Percentiles rank a stretch among this genome's conserved stretches.
Conservation (phyloP, 1,284 basidiomycete species). For the Porogramme epimiltina region DNA sequence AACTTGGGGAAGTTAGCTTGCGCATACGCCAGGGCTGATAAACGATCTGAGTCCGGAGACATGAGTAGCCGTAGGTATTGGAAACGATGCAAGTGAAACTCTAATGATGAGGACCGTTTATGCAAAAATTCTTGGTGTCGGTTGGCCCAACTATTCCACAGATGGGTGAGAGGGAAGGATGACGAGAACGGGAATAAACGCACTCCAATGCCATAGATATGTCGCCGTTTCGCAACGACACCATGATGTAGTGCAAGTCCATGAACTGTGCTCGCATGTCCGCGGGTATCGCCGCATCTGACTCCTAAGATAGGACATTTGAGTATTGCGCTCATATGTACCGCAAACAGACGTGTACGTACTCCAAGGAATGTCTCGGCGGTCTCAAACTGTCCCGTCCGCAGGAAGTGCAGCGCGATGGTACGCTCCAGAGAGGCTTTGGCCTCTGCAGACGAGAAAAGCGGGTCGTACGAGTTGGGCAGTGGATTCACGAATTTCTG, state of each 20-base stretch:
- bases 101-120: constrained; percentile 73
- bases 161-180: constrained; percentile 8
- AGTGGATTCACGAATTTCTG: constrained; percentile 73
- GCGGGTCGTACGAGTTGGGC: constrained; percentile 61
- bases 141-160: constrained; percentile 67
- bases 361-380: constrained; percentile 76
- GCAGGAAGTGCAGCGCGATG: constrained; percentile 75
- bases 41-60: constrained; percentile 54
- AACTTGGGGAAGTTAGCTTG: constrained; percentile 68
- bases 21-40: constrained; percentile 77
- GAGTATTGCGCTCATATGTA: background rate
- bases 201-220: constrained; percentile 77
- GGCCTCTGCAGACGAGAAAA: constrained; percentile 68
- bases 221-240: constrained; percentile 66
- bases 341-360: constrained; percentile 19
- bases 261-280: constrained; percentile 64
- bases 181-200: constrained; percentile 28
- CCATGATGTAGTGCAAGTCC: constrained; percentile 75
- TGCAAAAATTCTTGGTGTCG: constrained; percentile 67
- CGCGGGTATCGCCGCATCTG: constrained; percentile 58
- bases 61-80: constrained; percentile 79
- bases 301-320: constrained; percentile 60
- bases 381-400: constrained; percentile 78
- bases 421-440: constrained; percentile 69
- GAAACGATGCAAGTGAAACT: constrained; percentile 87